phyloP scores from a whole-genome alignment of 2,329 filamentous ascomycete species.

The Byssothecium circinans region DNA sequence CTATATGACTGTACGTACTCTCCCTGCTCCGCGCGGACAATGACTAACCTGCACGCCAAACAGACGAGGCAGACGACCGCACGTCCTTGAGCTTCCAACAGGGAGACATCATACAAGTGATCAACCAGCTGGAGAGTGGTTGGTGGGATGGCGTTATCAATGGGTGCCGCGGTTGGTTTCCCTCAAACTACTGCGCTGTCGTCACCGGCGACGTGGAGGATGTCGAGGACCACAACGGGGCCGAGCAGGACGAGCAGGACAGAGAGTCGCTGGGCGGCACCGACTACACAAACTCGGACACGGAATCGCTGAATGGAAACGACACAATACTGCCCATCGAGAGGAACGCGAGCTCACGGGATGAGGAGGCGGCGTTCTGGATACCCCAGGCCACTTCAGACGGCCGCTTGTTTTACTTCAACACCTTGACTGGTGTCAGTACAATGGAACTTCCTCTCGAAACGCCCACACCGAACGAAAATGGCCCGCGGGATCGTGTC shows the following conservation, averaged over 20 bases:
- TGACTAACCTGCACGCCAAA: slow-evolving; percentile 68
- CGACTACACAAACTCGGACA: slow-evolving; percentile 46
- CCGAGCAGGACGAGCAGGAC: slow-evolving; percentile 52
- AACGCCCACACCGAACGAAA: slow-evolving; percentile 80
- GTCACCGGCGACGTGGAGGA: slow-evolving; percentile 76
- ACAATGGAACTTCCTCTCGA: slow-evolving; percentile 94
- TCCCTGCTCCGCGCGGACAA: background rate
- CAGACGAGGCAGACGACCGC: slow-evolving; percentile 86
- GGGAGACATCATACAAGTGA: slow-evolving; percentile 96
- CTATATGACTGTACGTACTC: slow-evolving; percentile 64
- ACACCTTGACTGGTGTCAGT: slow-evolving; percentile 92
- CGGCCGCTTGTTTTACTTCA: slow-evolving; percentile 94
- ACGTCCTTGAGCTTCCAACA: slow-evolving; percentile 96
- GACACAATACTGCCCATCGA: slow-evolving; percentile 64
- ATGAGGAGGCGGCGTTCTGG: slow-evolving; percentile 94
- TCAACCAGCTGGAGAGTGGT: slow-evolving; percentile 95
- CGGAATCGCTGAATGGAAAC: slow-evolving; percentile 48
- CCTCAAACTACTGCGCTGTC: slow-evolving; percentile 95
- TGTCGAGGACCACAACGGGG: slow-evolving; percentile 63
- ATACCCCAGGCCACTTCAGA: slow-evolving; percentile 96
- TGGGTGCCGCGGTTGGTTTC: slow-evolving; percentile 83
- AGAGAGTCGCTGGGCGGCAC: slow-evolving; percentile 49
- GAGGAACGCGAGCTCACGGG: slow-evolving; percentile 63
- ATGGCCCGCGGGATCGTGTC: slow-evolving; percentile 82
- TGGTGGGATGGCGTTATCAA: slow-evolving; percentile 99